Evolutionary conservation across 2,329 filamentous ascomycete species (phyloP).

Genomic region (Stemphylium beticola): DNA sequence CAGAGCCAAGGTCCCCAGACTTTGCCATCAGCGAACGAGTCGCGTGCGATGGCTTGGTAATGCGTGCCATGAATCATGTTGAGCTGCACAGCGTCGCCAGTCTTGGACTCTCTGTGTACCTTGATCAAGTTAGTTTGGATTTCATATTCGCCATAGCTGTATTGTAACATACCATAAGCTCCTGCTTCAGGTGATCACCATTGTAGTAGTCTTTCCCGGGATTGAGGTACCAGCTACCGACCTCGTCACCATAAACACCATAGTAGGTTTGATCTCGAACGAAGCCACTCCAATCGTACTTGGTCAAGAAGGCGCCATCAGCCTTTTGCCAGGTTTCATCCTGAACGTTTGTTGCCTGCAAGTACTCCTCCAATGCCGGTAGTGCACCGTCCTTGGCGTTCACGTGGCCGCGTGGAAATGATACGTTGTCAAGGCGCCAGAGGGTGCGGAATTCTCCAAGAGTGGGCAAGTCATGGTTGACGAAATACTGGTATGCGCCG

Average conservation of each 20-base stretch:
- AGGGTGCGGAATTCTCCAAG: conserved; percentile 60
- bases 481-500: conserved; percentile 64
- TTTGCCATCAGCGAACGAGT: conserved; percentile 45
- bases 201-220: conserved; percentile 61
- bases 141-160: neutral
- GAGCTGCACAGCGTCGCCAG: conserved; percentile 59
- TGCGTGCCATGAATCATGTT: conserved; percentile 63
- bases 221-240: conserved; percentile 60
- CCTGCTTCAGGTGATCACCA: conserved; percentile 60
- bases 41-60: conserved; percentile 40
- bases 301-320: conserved; percentile 59
- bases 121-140: conserved; percentile 7
- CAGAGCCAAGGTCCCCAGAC: conserved; percentile 50
- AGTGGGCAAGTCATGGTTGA: conserved; percentile 57
- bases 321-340: conserved; percentile 60
- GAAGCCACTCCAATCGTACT: conserved; percentile 57
- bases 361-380: conserved; percentile 54
- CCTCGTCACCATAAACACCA: conserved; percentile 58
- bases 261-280: conserved; percentile 53
- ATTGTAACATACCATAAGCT: conserved; percentile 51
- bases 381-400: conserved; percentile 55
- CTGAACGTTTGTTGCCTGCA: conserved; percentile 56
- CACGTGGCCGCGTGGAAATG: conserved; percentile 56
- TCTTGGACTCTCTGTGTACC: conserved; percentile 58
- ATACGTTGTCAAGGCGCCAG: conserved; percentile 57